Conservation (phyloP, 345 rosid species). For the Eucalyptus cladocalyx region DNA sequence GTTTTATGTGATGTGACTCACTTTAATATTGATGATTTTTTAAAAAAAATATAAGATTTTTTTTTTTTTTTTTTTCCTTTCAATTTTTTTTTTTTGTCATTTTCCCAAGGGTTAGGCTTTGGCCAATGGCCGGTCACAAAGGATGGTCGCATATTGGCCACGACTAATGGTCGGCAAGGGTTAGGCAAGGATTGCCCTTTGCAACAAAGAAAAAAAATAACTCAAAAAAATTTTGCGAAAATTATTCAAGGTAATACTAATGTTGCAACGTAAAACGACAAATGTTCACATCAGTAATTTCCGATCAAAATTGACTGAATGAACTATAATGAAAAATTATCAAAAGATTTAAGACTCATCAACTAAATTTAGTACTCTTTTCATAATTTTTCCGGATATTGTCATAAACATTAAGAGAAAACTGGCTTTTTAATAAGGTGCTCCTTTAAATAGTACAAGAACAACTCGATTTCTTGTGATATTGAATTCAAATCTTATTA, state of each 20-base stretch:
- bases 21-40: no score
- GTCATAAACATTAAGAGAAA: not conserved
- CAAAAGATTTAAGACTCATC: no score
- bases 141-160: rapidly evolving
- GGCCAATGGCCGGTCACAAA: not conserved
- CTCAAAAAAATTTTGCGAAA: rapidly evolving
- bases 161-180: no score
- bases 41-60: rapidly evolving
- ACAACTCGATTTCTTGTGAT: not conserved
- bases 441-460: not conserved
- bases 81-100: no score
- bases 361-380: no score
- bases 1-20: rapidly evolving
- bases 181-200: no score
- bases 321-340: no score
- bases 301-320: rapidly evolving
- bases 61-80: not conserved
- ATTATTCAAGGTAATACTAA: no score
- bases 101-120: no score
- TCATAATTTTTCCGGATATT: no score
- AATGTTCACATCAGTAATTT: rapidly evolving
- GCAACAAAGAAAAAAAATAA: not conserved
- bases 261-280: rapidly evolving
- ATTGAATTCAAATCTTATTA: no score
- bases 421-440: not conserved